Evolutionary conservation across 352 stramenopile genomes (phyloP), one percentile per base, ranked within the genome.

Genomic region (Phytophthora nicotianae): DNA sequence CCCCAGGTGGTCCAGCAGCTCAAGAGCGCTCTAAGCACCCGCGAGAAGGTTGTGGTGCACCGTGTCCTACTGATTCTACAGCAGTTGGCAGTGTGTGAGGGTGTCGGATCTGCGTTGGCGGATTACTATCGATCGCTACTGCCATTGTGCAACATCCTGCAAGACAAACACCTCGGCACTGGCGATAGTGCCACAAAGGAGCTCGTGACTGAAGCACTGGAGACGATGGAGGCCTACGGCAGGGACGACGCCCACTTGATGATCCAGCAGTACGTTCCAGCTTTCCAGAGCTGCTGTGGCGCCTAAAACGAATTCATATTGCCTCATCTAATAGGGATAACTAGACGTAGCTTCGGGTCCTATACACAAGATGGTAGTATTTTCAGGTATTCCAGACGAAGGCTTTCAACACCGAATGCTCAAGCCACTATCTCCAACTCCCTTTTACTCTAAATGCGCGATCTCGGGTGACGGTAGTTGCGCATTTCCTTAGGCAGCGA

Each of bases 401-500:
- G n/a, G 8, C 35, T 40, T 40, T 47, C 43, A 48, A 41, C 47
- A 42, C 47, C 37, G 17, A 70, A 55, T 58, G 46, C 56, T 72
- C 26, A 56, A 49, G 35, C 24, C 16, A 42, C 38, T 20, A 6
- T 13, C 17, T 42, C 40, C 40, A 46, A 49, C 35, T 52, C 35
- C 42, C n/a, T 27, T 53, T 50, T 19, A 11, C 42, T 17, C 69
- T 81, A 93, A 66, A 95, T 93, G 51, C 90, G 87, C 62, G 88
- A 93, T 69, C 86, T 80, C 26, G 89, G 90, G 76, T 96, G 89
- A 57, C 81, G 87, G 71, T 97, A 97, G 53, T 87, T 79, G 47
- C 83, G 78, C 83, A 97, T 92, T 58, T 95, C 82, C 50, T 83
- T 79, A 20, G 90, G 90, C 60, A 97, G 68, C 32, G 89, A 97